Base-by-base conservation (phyloP, 2,329 filamentous ascomycete genomes). In the Lasiodiplodia theobromae region DNA sequence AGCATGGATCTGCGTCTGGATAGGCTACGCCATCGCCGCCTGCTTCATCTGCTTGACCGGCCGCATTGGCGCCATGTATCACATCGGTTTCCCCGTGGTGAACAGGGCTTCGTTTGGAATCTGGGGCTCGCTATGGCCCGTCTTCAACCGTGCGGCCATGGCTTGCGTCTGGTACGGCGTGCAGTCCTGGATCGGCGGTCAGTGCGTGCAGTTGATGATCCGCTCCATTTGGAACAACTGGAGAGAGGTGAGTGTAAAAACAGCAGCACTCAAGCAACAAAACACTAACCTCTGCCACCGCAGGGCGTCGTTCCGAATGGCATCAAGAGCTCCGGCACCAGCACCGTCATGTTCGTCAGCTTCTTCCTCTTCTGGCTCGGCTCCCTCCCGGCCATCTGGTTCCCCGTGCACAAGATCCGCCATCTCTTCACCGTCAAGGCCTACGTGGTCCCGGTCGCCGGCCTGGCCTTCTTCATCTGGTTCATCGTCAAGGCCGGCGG, bases 341-440 rank as follows among this genome's bases (percentile, higher is more conserved):
- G 86, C 23, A 96, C 92, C 0, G 87, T 89, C 51, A 87, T 91
- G 72, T 97, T 92, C 74, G 86, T 90, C 54, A 92, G 91, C 14
- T 97, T 97, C 82, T 91, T 97, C 82, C 82, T 97, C 68, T 97
- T 97, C 79, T 97, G 93, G 92, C 77, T 93, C 2, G 83, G 86
- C 71, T 94, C 91, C 1, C 84, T 97, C 1, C 93, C 94, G 0
- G 93, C 93, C 23, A 90, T 97, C 70, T 97, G 92, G 90, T 94
- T 96, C 73, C 93, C 93, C 0, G 93, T 97, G 1, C 92, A 97
- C 80, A 88, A 95, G 81, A 90, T 97, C 74, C 89, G 94, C 56
- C 94, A 97, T 77, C 83, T 97, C 4, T 97, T 97, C 81, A 97
- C 94, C 0, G 91, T 93, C 76, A 97, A 97, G 82, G 89, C 94